Evolutionary conservation across 257 asterid species (phyloP), one percentile per base, ranked within the genome.

Genomic region (Fraxinus americana): DNA sequence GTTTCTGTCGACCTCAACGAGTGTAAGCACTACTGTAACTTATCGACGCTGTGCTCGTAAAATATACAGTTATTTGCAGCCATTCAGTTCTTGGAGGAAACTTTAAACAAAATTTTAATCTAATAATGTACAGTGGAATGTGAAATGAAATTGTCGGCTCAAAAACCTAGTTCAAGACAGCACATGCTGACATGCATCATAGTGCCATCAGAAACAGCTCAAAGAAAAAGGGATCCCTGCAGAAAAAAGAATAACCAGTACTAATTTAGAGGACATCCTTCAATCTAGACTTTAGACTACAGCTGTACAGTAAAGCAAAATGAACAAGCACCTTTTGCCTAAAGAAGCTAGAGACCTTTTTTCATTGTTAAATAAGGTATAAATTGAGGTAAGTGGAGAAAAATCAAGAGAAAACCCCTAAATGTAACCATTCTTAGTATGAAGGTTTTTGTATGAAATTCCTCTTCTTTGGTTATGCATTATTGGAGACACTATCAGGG

Each of bases 281-380:
- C 80, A 81, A 78, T 71, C 27, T 57, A 57, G 27, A 21, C 4
- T 57, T 66, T 48, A 78, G 68, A 34, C 63, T 67, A 78, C 85
- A 86, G 82, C 85, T 85, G 83, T 78, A 72, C 61, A 45, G 25
- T 77, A 74, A 77, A 65, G 75, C 50, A 72, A 82, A 76, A 16
- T 54, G 71, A 35, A 19, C 17, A 67, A 68, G 41, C 39, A 71
- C 65, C 75, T 73, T 74, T 79, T 23, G 52, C 76, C 67, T 41
- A 19, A 12, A 32, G n/a, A 25, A 63, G 61, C 30, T 16, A 19
- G 34, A 36, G 39, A 11, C 65, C 35, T 48, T 80, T 72, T 71
- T 50, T 68, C 67, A 21, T 67, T 48, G 36, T 67, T 43, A 36
- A 41, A 48, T 16, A 19, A 14, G 80, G 80, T 30, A 45, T 35